Evolutionary conservation across 768 basidiomycete genomes (phyloP), one percentile per base, ranked within the genome.

Genomic region (Tephrocybe sp.): DNA sequence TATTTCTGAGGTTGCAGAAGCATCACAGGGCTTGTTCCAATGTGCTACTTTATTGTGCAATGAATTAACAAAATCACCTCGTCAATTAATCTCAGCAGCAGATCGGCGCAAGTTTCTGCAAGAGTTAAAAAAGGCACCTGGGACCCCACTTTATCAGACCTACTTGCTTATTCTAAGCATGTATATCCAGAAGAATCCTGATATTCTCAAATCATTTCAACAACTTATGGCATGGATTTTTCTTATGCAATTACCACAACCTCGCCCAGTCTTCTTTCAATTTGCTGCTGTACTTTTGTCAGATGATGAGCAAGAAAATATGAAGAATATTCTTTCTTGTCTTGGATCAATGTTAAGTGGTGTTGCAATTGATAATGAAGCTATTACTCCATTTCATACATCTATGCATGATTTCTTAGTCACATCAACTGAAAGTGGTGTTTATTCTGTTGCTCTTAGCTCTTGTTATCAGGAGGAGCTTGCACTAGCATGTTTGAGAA

Each of bases 401-500:
- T 39, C 39, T 16, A 14, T 39, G 10, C 16, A 17, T 39, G 39
- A 39, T 19, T 39, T 39, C 10, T n/a, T 39, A 16, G 4, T 17
- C 2, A 11, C 39, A 16, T 4, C 39, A 4, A 10, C 39, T 39
- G 39, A 2, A 19, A 16, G 39, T 39, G 39, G 39, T 16, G 4
- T 16, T 16, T 39, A 16, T 19, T 10, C 2, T 16, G 17, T 39
- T n/a, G 39, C 7, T 39, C 39, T 39, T n/a, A 10, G 17, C 5
- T 16, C 39, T 39, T 10, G 17, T 10, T 39, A 9, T 19, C 39
- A 39, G 39, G 17, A 39, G 16, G n/a, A 39, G 10, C 17, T 51
- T 13, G n/a, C 49, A 20, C 32, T 20, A n/a, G 33, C 33, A 26
- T 60, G 55, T 31, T 40, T 60, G 23, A 14, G 20, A 16, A 35